phyloP scores from a whole-genome alignment of 306 rosid genomes.

The Dryas octopetala region DNA sequence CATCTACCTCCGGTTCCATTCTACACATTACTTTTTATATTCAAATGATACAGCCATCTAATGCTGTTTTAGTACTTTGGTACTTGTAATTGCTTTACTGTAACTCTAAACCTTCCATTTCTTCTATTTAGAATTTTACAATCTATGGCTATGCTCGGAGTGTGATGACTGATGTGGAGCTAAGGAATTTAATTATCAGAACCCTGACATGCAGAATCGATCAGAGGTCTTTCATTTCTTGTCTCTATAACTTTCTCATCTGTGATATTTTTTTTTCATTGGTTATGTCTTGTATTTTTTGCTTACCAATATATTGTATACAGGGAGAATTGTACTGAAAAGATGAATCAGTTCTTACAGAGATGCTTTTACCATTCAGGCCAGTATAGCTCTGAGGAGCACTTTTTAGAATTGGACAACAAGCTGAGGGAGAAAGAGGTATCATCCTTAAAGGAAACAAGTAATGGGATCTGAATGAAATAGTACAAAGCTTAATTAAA shows the following conservation, averaged over 20 bases:
- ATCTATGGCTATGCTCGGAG: slow-evolving; percentile 88
- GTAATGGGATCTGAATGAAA: no score
- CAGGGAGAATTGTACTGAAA: slow-evolving; percentile 88
- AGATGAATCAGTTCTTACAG: slow-evolving; percentile 79
- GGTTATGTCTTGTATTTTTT: slow-evolving; percentile 12
- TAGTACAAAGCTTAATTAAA: no score
- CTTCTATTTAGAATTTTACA: slow-evolving; percentile 58
- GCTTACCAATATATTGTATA: neutral
- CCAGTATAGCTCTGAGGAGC: slow-evolving; percentile 68
- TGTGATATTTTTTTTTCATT: neutral
- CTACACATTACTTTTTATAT: slow-evolving; percentile 8
- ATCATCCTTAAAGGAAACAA: neutral
- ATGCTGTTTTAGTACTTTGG: neutral
- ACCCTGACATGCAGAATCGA: slow-evolving; percentile 95
- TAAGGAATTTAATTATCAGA: slow-evolving; percentile 72
- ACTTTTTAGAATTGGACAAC: slow-evolving; percentile 60
- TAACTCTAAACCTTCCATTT: neutral
- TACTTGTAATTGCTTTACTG: neutral
- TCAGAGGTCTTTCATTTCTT: slow-evolving; percentile 50
- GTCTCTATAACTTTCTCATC: no score
- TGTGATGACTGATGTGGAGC: slow-evolving; percentile 73
- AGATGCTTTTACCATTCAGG: slow-evolving; percentile 96
- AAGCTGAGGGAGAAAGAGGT: slow-evolving; percentile 88
- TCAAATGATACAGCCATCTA: neutral
- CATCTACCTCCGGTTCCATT: slow-evolving; percentile 70